These are phyloP conservation scores for Sindora glabra DNA, from an alignment of 306 rosid genomes.

Conservation along the genomic window DNA sequence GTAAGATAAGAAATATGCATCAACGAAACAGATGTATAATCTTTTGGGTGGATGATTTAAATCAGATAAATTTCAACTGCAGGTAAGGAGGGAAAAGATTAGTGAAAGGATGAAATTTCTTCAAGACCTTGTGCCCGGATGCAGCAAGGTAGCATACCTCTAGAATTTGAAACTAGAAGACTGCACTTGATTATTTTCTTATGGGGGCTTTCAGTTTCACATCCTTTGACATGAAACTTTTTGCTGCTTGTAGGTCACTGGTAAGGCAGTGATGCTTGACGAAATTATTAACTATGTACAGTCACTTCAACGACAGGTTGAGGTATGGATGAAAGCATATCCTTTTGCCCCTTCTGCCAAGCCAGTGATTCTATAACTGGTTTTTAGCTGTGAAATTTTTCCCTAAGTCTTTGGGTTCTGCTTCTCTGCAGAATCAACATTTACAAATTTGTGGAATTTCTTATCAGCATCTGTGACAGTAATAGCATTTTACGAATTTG, in stretches of 20 bases:
- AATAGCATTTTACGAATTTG: neutral
- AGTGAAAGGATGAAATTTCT: conserved; percentile 98
- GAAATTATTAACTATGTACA: conserved; percentile 97
- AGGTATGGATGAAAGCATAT: conserved; percentile 42
- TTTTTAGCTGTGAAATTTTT: too few relatives aligned
- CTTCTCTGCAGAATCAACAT: too few relatives aligned
- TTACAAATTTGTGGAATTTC: too few relatives aligned
- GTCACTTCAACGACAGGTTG: conserved; percentile 95
- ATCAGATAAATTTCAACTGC: conserved; percentile 16
- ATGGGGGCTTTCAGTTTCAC: neutral
- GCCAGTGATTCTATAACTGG: too few relatives aligned
- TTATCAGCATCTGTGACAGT: neutral
- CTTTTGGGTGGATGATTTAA: neutral
- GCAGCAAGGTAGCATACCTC: conserved; percentile 85
- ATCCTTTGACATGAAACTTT: neutral
- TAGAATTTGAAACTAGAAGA: conserved; percentile 6
- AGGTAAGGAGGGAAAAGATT: conserved; percentile 99
- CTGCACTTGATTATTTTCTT: neutral
- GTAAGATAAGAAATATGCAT: conserved; percentile 40
- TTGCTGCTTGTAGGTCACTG: conserved; percentile 73
- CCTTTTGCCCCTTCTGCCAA: neutral
- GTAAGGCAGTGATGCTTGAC: conserved; percentile 97
- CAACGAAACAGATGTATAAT: neutral
- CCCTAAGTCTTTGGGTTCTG: too few relatives aligned
- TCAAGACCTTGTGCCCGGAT: conserved; percentile 98